phyloP scores from a whole-genome alignment of 2,329 filamentous ascomycete genomes.

The Colletotrichum sojae region DNA sequence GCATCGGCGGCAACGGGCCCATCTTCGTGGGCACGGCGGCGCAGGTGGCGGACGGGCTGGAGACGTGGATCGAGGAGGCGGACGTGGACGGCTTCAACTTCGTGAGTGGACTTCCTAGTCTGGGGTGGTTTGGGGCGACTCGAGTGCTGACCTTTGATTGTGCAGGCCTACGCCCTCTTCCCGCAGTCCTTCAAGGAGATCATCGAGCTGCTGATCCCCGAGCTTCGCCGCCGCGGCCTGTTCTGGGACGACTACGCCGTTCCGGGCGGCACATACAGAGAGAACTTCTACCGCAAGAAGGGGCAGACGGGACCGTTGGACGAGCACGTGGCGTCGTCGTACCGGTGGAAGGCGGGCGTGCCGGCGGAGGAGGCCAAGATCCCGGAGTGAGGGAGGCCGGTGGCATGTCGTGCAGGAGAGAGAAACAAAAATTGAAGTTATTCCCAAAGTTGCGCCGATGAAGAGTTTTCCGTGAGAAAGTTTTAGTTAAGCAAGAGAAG shows the following conservation, averaged over 20 bases:
- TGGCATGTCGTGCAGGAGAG: too few relatives aligned
- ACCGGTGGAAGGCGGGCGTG: slow-evolving; percentile 57
- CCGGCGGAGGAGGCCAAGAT: slow-evolving; percentile 48
- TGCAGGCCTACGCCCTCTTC: slow-evolving; percentile 74
- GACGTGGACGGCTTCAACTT: slow-evolving; percentile 84
- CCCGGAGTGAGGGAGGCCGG: slow-evolving; percentile 33
- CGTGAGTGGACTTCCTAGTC: slow-evolving; percentile 53
- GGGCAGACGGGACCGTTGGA: slow-evolving; percentile 65
- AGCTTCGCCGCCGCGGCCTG: slow-evolving; percentile 70
- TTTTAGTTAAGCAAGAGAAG: accelerated
- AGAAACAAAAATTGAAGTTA: slow-evolving; percentile 19
- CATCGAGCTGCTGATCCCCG: slow-evolving; percentile 75
- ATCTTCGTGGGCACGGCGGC: slow-evolving; percentile 74
- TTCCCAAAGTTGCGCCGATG: slow-evolving; percentile 8
- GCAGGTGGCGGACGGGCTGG: slow-evolving; percentile 77
- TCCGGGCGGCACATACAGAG: slow-evolving; percentile 70
- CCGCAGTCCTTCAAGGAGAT: slow-evolving; percentile 79
- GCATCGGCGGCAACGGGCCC: slow-evolving; percentile 77
- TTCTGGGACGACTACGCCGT: slow-evolving; percentile 70
- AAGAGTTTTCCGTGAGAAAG: not conserved
- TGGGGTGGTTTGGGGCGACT: not conserved
- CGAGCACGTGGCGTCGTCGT: slow-evolving; percentile 67
- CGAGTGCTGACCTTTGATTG: slow-evolving; percentile 2
- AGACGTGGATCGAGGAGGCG: slow-evolving; percentile 76
- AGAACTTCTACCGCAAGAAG: slow-evolving; percentile 69